Base-by-base conservation (phyloP, 176 grass and related monocot species). In the Oryza punctata region DNA sequence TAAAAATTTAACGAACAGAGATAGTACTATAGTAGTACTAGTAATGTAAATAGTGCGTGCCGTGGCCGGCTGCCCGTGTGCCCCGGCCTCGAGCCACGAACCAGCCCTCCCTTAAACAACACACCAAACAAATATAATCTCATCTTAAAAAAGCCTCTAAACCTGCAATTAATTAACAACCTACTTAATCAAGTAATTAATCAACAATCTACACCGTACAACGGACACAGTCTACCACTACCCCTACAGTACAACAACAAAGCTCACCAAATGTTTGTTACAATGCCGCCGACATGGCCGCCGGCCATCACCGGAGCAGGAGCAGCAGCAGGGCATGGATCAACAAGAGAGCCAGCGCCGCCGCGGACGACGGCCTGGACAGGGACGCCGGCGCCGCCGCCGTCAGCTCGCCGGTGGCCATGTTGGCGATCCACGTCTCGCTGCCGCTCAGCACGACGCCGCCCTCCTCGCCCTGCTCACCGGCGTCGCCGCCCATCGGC, bases 371-470 rank as follows among this genome's bases (percentile, higher is more conserved):
- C 1, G 79, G 8, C 15, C 18, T 32, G 3, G 25, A 78, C 1
- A 45, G 78, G 10, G 74, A 13, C 40, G 33, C 28, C 14, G 80
- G 45, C 40, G 50, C 78, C 3, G 78, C 82, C 4, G 79, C 77
- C 37, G 69, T 35, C 5, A 27, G 52, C 23, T 87, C 91, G 40
- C 91, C 94, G 27, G 80, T 96, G 81, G 94, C 94, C 84, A 96
- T 80, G 76, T 88, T 87, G 78, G 94, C 94, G 6, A 96, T 69
- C 94, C 94, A 96, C 9, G 91, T 82, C 12, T 91, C 82, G 85
- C 83, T 70, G 23, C 59, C 61, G 15, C 68, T 72, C 4, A 93
- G 85, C 44, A 96, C 61, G 40, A 91, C 91, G 82, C 77, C 72
- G 46, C 46, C 88, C 24, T 82, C 63, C 40, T 72, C 25, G 30